Evolutionary conservation across 139 green algal species (phyloP).

Genomic region (Yamagishiella unicocca): DNA sequence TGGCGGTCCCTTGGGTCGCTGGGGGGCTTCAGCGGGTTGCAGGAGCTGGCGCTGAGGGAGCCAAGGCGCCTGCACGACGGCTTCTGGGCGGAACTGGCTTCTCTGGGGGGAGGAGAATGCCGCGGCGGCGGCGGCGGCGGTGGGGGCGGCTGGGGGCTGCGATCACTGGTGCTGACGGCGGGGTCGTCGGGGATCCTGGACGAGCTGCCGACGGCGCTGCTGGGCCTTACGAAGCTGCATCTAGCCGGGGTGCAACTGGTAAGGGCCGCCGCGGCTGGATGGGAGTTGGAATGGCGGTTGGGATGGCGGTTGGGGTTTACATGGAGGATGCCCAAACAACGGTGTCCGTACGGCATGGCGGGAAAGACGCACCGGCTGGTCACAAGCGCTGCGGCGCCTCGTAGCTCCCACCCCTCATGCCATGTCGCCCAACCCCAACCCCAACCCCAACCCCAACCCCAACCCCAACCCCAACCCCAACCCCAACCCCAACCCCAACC

Average conservation of each 20-base stretch:
- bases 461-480: too few species aligned
- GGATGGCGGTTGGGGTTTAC: too few species aligned
- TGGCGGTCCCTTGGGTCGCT: not conserved
- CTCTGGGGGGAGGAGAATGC: not conserved
- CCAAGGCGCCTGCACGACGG: not conserved
- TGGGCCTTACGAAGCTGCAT: not conserved
- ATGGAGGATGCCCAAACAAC: too few species aligned
- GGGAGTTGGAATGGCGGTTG: not conserved
- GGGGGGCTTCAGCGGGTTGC: not conserved
- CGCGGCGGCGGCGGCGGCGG: not conserved
- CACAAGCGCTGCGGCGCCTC: too few species aligned
- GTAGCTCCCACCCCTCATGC: not conserved
- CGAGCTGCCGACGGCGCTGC: not conserved
- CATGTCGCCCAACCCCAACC: not conserved
- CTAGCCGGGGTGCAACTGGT: constrained; percentile 4
- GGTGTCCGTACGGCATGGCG: too few species aligned
- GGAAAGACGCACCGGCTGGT: too few species aligned
- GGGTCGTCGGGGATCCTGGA: not conserved
- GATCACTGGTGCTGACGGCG: not conserved
- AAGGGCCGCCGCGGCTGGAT: not conserved
- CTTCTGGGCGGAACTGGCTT: not conserved
- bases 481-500: too few species aligned
- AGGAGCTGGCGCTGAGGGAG: not conserved
- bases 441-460: too few species aligned
- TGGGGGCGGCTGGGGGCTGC: not conserved